phyloP scores from a whole-genome alignment of 345 rosid species.

The Moricandia moricandioides region DNA sequence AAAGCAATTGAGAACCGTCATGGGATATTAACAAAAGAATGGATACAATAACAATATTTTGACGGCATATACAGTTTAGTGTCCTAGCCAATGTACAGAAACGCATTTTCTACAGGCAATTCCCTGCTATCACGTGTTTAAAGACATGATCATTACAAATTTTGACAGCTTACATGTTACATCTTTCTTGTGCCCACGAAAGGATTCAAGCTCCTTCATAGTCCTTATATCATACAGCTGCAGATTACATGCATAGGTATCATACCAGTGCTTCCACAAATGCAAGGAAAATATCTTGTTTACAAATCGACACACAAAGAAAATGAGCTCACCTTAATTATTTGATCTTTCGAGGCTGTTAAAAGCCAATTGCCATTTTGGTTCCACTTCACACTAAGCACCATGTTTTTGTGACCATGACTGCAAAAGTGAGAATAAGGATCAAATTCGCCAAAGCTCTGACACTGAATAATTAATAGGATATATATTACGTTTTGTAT shows the following conservation, averaged over 20 bases:
- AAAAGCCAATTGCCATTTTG: conserved; percentile 97
- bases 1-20: not conserved
- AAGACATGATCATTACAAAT: conserved; percentile 20
- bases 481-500: conserved; percentile 12
- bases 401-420: conserved; percentile 98
- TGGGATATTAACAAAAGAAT: not conserved
- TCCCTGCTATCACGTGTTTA: not conserved
- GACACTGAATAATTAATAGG: not conserved
- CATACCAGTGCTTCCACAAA: conserved; percentile 15
- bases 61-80: not conserved
- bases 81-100: conserved; percentile 11
- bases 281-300: not conserved
- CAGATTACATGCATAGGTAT: conserved; percentile 22
- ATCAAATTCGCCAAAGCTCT: conserved; percentile 15
- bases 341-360: conserved; percentile 96
- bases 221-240: conserved; percentile 97
- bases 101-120: not conserved
- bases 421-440: conserved; percentile 50
- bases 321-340: conserved; percentile 64
- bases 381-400: conserved; percentile 98
- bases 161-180: conserved; percentile 68
- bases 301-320: not conserved
- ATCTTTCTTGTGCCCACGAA: conserved; percentile 91
- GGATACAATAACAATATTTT: conserved; percentile 1
- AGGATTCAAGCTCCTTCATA: conserved; percentile 99